Percentiles rank a stretch among this genome's conserved stretches.
Conservation (phyloP, 2,329 filamentous ascomycete species). For the Colletotrichum lindemuthianum region DNA sequence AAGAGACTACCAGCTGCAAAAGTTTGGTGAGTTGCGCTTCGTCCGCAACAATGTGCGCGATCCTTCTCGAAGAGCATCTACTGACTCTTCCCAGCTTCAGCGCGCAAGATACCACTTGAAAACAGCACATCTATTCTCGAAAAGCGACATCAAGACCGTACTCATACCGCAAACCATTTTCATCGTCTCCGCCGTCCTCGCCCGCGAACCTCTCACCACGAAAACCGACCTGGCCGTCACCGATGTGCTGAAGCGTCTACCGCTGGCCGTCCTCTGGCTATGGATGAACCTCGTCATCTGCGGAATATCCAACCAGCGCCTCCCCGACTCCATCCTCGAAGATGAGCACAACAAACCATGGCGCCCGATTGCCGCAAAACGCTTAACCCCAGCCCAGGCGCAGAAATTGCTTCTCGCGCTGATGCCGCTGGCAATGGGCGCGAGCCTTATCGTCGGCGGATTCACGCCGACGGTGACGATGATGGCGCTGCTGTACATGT, state of each 20-base stretch:
- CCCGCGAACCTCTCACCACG: conserved; percentile 8
- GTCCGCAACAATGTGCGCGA: no score
- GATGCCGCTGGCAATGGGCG: conserved; percentile 37
- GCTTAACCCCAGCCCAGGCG: conserved; percentile 40
- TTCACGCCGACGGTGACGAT: conserved; percentile 38
- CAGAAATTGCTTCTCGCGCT: conserved; percentile 39
- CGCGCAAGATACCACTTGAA: conserved; percentile 33
- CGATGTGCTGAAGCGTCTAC: not conserved
- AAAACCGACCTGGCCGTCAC: not conserved
- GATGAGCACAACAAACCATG: conserved; percentile 46
- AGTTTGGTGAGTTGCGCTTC: no score
- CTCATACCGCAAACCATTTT: conserved; percentile 45
- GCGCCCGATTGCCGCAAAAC: conserved; percentile 41
- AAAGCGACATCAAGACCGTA: conserved; percentile 47
- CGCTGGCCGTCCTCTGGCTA: conserved; percentile 36
- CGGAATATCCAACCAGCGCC: conserved; percentile 43
- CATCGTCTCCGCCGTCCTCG: conserved; percentile 31
- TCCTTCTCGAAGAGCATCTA: no score
- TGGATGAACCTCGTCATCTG: conserved; percentile 44
- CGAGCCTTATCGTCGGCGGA: conserved; percentile 33
- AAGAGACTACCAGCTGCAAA: no score
- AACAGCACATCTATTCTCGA: conserved; percentile 44
- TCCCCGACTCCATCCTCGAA: conserved; percentile 39
- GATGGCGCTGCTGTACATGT: conserved; percentile 43
- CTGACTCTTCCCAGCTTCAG: conserved; percentile 3